A percentile compares a stretch with the other conserved stretches of the same genome.
Evolutionary conservation across 2,329 filamentous ascomycete genomes (phyloP).

Genomic region (Hypoxylon sp.): DNA sequence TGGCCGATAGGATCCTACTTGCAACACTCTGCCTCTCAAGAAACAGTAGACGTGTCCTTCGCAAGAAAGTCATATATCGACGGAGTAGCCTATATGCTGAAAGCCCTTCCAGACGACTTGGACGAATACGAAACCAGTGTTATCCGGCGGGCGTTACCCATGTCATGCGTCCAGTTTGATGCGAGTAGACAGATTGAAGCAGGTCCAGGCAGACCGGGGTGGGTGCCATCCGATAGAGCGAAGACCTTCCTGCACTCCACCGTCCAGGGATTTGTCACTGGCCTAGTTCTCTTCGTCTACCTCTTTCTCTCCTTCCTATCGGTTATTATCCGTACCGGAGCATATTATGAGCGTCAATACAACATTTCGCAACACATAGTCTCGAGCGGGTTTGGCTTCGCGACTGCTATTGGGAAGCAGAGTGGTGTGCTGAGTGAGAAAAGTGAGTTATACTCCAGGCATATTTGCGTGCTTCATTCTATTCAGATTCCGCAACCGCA

Average conservation of each 20-base stretch:
- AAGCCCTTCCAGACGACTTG: constrained; percentile 71
- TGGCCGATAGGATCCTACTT: constrained; percentile 45
- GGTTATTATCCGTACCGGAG: constrained; percentile 66
- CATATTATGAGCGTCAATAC: constrained; percentile 76
- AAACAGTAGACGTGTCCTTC: constrained; percentile 61
- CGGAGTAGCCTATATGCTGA: constrained; percentile 74
- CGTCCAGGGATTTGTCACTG: constrained; percentile 69
- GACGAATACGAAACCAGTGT: constrained; percentile 67
- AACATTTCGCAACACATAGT: constrained; percentile 73
- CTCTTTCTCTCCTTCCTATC: constrained; percentile 72
- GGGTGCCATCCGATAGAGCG: constrained; percentile 41
- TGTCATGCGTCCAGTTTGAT: constrained; percentile 42
- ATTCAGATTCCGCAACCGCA: neutral
- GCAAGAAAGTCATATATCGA: constrained; percentile 76
- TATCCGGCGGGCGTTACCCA: constrained; percentile 67
- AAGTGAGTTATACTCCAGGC: constrained; percentile 37
- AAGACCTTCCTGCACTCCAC: constrained; percentile 71
- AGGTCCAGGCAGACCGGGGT: constrained; percentile 27
- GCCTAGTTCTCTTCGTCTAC: constrained; percentile 71
- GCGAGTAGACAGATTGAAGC: constrained; percentile 16
- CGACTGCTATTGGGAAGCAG: constrained; percentile 67
- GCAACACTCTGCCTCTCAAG: constrained; percentile 49
- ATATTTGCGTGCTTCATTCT: neutral
- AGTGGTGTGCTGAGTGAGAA: constrained; percentile 67
- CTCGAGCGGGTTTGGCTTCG: constrained; percentile 65